phyloP scores from a whole-genome alignment of 495 filamentous ascomycete genomes.

The Cetradonia linearis region DNA sequence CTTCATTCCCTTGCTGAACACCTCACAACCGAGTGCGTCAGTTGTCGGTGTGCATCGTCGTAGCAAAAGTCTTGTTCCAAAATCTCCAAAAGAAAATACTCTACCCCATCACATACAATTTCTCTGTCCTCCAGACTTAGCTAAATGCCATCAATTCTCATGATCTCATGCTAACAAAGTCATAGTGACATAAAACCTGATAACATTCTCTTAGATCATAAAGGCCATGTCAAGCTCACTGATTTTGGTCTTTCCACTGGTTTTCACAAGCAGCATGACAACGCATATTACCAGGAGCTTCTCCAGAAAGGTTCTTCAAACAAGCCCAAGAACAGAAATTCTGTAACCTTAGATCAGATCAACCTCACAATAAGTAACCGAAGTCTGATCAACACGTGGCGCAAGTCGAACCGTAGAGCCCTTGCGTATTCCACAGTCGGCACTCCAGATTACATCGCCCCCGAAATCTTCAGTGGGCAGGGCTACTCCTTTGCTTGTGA shows the following conservation, averaged over 20 bases:
- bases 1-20: not conserved
- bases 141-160: not conserved
- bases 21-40: not conserved
- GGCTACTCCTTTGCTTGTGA: slow-evolving; percentile 95
- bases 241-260: slow-evolving; percentile 98
- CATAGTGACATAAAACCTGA: slow-evolving; percentile 95
- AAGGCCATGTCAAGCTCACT: slow-evolving; percentile 95
- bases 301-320: slow-evolving; percentile 66
- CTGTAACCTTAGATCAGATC: slow-evolving; percentile 87
- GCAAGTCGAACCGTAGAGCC: slow-evolving; percentile 72
- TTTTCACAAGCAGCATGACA: slow-evolving; percentile 95
- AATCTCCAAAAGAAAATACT: not conserved
- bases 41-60: not conserved
- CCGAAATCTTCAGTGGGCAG: slow-evolving; percentile 93
- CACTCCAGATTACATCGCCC: slow-evolving; percentile 97
- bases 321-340: slow-evolving; percentile 66
- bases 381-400: slow-evolving; percentile 94
- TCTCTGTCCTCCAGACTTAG: not conserved
- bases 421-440: slow-evolving; percentile 98
- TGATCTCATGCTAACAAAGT: not conserved
- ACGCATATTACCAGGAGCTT: slow-evolving; percentile 96
- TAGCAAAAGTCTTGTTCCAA: not conserved
- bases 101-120: not conserved
- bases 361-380: slow-evolving; percentile 94
- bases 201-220: slow-evolving; percentile 91